Percentiles rank a stretch among this genome's conserved stretches.
phyloP scores from a whole-genome alignment of 768 basidiomycete genomes.

The Dioszegia hungarica region DNA sequence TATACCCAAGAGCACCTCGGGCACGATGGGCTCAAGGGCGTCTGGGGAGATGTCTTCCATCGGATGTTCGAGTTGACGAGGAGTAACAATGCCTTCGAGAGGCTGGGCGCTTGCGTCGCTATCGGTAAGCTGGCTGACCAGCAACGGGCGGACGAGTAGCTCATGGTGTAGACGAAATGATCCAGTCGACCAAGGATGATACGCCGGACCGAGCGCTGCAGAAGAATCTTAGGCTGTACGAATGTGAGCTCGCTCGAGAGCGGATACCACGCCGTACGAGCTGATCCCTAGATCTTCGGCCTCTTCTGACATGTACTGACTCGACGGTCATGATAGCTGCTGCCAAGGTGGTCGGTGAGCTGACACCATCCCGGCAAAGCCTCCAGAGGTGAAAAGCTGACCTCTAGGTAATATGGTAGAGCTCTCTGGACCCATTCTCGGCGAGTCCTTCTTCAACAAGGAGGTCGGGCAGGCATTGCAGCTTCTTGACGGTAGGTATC shows the following conservation, averaged over 20 bases:
- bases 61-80: slow-evolving; percentile 39
- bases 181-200: slow-evolving; percentile 35
- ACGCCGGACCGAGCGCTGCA: slow-evolving; percentile 34
- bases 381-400: neutral
- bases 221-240: slow-evolving; percentile 35
- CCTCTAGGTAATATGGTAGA: slow-evolving; percentile 59
- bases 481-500: slow-evolving; percentile 56
- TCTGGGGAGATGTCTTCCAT: slow-evolving; percentile 37
- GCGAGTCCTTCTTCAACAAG: slow-evolving; percentile 81
- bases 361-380: neutral
- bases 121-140: slow-evolving; percentile 23
- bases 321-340: slow-evolving; percentile 90
- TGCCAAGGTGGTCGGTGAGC: slow-evolving; percentile 79
- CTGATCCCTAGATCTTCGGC: slow-evolving; percentile 72
- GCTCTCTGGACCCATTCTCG: slow-evolving; percentile 75
- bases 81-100: slow-evolving; percentile 37
- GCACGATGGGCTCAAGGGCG: slow-evolving; percentile 35
- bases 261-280: neutral
- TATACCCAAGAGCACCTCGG: slow-evolving; percentile 33
- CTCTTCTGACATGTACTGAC: slow-evolving; percentile 83
- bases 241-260: slow-evolving; percentile 30
- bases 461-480: slow-evolving; percentile 82
- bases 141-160: neutral
- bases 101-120: slow-evolving; percentile 34
- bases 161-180: slow-evolving; percentile 24